phyloP scores from a whole-genome alignment of 768 basidiomycete genomes.

The Russula earlei region DNA sequence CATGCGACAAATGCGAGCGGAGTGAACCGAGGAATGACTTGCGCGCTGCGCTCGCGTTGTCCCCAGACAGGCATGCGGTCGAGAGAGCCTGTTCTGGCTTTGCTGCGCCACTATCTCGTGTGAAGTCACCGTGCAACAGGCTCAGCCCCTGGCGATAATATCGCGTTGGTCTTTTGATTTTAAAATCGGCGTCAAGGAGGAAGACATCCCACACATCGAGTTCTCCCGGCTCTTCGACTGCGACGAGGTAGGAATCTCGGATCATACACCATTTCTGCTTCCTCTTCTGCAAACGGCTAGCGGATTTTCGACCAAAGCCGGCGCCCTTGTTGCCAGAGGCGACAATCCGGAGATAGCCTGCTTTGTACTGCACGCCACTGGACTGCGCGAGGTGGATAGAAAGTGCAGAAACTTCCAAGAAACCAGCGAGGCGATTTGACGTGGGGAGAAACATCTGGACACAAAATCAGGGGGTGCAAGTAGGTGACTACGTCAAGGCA shows the following conservation, averaged over 20 bases:
- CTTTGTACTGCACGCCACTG: constrained; percentile 87
- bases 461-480: not conserved
- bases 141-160: constrained; percentile 81
- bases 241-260: constrained; percentile 84
- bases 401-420: constrained; percentile 86
- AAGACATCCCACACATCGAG: constrained; percentile 91
- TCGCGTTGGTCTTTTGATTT: constrained; percentile 81
- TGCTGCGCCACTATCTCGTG: constrained; percentile 12
- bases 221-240: constrained; percentile 82
- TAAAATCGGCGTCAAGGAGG: constrained; percentile 80
- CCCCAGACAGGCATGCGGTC: constrained; percentile 17
- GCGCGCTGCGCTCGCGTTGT: constrained; percentile 25
- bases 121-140: constrained; percentile 38
- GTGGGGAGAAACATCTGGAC: constrained; percentile 90
- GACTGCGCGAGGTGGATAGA: constrained; percentile 70
- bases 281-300: constrained; percentile 48
- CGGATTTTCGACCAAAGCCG: constrained; percentile 58
- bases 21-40: constrained; percentile 37
- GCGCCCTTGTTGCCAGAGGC: constrained; percentile 40
- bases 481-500: constrained; percentile 10
- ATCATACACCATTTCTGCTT: constrained; percentile 85
- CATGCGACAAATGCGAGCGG: constrained; percentile 26
- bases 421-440: constrained; percentile 79
- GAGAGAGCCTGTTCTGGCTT: not conserved
- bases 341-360: constrained; percentile 66